These are phyloP conservation scores for Pistacia integerrima DNA, from an alignment of 345 rosid species.

Conservation along the genomic window DNA sequence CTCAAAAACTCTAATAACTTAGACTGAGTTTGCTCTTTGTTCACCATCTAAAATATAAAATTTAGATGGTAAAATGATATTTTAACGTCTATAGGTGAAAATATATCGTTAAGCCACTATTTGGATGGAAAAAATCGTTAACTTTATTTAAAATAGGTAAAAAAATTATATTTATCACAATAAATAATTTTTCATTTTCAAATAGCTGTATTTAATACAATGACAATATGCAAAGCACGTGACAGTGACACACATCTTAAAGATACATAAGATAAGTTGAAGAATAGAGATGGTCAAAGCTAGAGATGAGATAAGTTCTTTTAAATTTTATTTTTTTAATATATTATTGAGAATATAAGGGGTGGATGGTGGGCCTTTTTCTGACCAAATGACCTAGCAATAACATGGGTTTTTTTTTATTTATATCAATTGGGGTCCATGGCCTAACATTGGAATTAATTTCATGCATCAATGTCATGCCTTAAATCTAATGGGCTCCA, in stretches of 20 bases:
- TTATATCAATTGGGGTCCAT: not conserved
- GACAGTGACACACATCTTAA: too few species aligned
- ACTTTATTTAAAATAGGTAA: too few species aligned
- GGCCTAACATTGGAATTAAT: not conserved
- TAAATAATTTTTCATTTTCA: not conserved
- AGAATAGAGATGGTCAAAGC: not conserved
- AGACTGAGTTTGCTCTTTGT: too few species aligned
- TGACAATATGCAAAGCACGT: not conserved
- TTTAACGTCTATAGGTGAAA: too few species aligned
- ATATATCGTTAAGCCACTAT: too few species aligned
- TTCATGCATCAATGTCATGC: not conserved
- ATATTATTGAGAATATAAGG: too few species aligned
- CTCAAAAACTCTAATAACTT: too few species aligned
- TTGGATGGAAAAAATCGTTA: too few species aligned
- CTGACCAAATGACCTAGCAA: constrained; percentile 8
- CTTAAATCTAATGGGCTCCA: not conserved
- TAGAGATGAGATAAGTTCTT: not conserved
- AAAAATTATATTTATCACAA: too few species aligned
- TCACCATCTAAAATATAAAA: too few species aligned
- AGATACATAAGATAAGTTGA: not conserved
- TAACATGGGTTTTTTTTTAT: not conserved
- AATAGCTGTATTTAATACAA: not conserved
- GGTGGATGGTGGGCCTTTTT: not conserved
- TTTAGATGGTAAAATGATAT: too few species aligned
- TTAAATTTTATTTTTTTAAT: not conserved